Percentiles rank a stretch among this genome's conserved stretches.
phyloP scores from a whole-genome alignment of 2,329 filamentous ascomycete species.

The Hypoxylon sp. region DNA sequence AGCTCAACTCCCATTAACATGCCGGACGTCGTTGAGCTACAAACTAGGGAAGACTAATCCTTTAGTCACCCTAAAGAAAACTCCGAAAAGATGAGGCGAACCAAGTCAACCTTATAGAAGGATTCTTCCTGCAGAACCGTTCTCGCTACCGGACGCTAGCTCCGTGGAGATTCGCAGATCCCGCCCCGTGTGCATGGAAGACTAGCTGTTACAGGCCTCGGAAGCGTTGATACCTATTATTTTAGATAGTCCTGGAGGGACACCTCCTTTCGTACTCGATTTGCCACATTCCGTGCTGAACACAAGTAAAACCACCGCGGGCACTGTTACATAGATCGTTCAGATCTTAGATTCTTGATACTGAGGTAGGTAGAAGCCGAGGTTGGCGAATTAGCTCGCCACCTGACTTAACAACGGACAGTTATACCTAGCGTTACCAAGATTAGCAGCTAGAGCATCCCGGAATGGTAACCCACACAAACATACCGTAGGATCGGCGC shows the following conservation, averaged over 20 bases:
- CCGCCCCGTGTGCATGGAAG: constrained; percentile 5
- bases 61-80: neutral
- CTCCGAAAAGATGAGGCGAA: constrained; percentile 10
- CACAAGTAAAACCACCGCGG: constrained; percentile 15
- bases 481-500: constrained; percentile 17
- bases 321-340: constrained; percentile 21
- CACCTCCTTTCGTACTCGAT: neutral
- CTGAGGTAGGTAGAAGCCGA: neutral
- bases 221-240: constrained; percentile 1
- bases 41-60: neutral
- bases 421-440: neutral
- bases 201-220: constrained; percentile 14
- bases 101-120: constrained; percentile 2
- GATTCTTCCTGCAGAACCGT: constrained; percentile 12
- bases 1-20: neutral
- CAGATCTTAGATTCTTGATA: constrained; percentile 12
- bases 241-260: constrained; percentile 1
- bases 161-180: constrained; percentile 19
- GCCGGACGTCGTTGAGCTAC: neutral
- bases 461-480: neutral
- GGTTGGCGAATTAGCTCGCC: neutral
- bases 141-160: constrained; percentile 17
- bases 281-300: neutral
- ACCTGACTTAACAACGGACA: constrained; percentile 2
- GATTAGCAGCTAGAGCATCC: constrained; percentile 9